Conservation (phyloP, 2,329 filamentous ascomycete genomes). For the Paecilomyces niveus region DNA sequence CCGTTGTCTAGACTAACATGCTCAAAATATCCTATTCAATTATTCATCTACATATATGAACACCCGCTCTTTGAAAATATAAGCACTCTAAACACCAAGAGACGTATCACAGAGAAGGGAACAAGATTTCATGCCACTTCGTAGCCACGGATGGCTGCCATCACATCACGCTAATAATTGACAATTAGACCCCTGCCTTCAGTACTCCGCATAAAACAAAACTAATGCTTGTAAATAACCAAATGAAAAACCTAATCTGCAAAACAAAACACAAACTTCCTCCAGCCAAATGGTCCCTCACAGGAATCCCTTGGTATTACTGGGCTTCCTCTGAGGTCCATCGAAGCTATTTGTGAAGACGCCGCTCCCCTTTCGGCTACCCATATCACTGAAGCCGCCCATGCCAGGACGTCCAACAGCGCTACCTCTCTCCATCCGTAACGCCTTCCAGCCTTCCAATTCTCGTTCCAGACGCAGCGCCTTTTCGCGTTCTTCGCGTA, state of each 20-base stretch:
- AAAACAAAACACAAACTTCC: background rate
- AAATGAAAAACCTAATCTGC: slow-evolving; percentile 2
- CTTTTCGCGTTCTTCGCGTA: slow-evolving; percentile 83
- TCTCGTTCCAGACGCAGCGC: slow-evolving; percentile 76
- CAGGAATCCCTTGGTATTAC: slow-evolving; percentile 72
- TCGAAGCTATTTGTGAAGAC: slow-evolving; percentile 23
- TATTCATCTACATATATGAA: too few relatives aligned
- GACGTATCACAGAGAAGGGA: slow-evolving; percentile 5
- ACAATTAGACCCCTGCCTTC: slow-evolving; percentile 2
- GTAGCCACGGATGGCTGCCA: slow-evolving; percentile 2
- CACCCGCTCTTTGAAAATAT: background rate
- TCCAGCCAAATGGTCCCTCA: slow-evolving; percentile 25
- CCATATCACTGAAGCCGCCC: slow-evolving; percentile 30
- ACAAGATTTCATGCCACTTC: slow-evolving; percentile 1
- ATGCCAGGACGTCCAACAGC: slow-evolving; percentile 21
- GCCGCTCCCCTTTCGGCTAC: slow-evolving; percentile 32
- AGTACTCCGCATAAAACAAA: slow-evolving; percentile 4
- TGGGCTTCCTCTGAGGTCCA: slow-evolving; percentile 60
- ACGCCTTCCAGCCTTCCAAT: slow-evolving; percentile 69
- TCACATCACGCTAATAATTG: slow-evolving; percentile 6
- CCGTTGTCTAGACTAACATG: too few relatives aligned
- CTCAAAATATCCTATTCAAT: too few relatives aligned
- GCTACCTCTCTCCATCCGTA: slow-evolving; percentile 56
- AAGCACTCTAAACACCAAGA: background rate
- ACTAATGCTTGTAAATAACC: background rate